These are phyloP conservation scores for Marasmius sp. DNA, from an alignment of 1,284 basidiomycete genomes.

Conservation along the genomic window DNA sequence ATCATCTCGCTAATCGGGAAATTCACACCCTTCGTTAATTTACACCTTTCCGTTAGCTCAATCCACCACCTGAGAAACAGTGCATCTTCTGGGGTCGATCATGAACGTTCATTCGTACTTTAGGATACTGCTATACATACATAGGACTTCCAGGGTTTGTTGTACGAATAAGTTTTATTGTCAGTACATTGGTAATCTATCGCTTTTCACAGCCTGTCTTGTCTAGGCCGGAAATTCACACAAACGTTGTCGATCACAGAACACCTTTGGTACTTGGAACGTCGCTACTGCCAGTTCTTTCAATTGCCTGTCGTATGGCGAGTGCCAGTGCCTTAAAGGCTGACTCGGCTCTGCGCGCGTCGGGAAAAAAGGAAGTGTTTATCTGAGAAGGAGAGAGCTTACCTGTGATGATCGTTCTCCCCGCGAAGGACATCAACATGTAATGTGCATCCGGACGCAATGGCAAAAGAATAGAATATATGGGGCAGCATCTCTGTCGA, in stretches of 20 bases:
- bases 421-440: slow-evolving; percentile 95
- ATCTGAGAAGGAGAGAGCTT: slow-evolving; percentile 24
- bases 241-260: slow-evolving; percentile 30
- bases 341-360: slow-evolving; percentile 76
- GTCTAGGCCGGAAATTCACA: neutral
- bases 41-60: slow-evolving; percentile 40
- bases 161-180: neutral
- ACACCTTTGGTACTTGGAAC: slow-evolving; percentile 98
- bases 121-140: neutral
- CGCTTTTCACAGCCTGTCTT: neutral
- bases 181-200: neutral
- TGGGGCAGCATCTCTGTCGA: slow-evolving; percentile 98
- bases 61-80: slow-evolving; percentile 63
- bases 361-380: slow-evolving; percentile 8
- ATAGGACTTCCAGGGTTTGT: neutral
- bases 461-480: slow-evolving; percentile 91
- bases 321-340: slow-evolving; percentile 98
- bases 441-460: slow-evolving; percentile 86
- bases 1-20: neutral
- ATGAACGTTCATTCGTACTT: neutral
- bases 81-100: slow-evolving; percentile 58
- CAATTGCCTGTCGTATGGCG: slow-evolving; percentile 92
- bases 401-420: slow-evolving; percentile 98
- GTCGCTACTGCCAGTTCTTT: slow-evolving; percentile 86
- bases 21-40: neutral